phyloP scores from a whole-genome alignment of 257 asterid species.

The Solanum chilense region DNA sequence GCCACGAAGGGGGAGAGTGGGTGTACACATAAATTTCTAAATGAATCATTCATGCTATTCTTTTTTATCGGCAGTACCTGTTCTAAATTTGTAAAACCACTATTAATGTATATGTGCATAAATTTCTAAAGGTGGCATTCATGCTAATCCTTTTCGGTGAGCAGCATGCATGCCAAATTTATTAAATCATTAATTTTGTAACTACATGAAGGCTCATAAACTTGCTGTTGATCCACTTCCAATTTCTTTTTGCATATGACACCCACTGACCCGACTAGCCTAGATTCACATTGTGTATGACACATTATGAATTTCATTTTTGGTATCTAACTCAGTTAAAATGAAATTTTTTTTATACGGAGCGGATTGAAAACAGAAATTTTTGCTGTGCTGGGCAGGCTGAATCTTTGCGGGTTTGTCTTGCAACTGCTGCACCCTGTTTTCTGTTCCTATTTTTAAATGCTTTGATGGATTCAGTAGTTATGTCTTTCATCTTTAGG shows the following conservation, averaged over 20 bases:
- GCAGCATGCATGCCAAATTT: neutral
- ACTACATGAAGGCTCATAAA: constrained; percentile 5
- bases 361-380: neutral
- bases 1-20: neutral
- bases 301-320: neutral
- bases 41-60: neutral
- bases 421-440: neutral
- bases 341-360: neutral
- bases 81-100: neutral
- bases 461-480: neutral
- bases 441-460: neutral
- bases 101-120: neutral
- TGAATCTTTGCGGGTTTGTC: neutral
- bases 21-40: neutral
- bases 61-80: neutral
- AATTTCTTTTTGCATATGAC: neutral
- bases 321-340: neutral
- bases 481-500: neutral
- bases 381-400: neutral
- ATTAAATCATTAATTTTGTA: neutral
- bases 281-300: neutral
- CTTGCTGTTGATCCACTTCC: constrained; percentile 11
- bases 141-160: neutral
- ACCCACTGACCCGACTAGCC: neutral
- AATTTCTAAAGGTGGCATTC: neutral